These are phyloP conservation scores for Ophiocordyceps sinensis DNA, from an alignment of 2,329 filamentous ascomycete genomes.

Conservation along the genomic window DNA sequence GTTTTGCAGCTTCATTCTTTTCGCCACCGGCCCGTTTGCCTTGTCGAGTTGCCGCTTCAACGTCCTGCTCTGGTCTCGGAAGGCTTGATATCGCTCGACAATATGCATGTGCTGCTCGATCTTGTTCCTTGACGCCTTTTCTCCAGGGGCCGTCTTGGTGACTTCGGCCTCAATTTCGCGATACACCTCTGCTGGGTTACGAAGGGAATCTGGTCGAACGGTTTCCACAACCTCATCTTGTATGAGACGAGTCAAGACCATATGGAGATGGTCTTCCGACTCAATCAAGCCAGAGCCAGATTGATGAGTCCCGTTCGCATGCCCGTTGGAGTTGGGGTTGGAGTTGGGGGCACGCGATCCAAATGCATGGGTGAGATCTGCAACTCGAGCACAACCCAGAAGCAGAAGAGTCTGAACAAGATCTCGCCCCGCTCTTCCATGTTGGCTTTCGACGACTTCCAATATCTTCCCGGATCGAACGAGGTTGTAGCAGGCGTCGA, in stretches of 20 bases:
- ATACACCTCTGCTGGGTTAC: constrained; percentile 45
- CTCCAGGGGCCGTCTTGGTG: constrained; percentile 30
- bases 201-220: constrained; percentile 40
- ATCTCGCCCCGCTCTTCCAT: constrained; percentile 59
- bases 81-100: constrained; percentile 34
- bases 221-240: constrained; percentile 54
- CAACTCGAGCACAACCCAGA: constrained; percentile 62
- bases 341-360: constrained; percentile 19
- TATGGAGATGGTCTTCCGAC: constrained; percentile 32
- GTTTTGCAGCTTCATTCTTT: constrained; percentile 40
- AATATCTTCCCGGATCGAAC: constrained; percentile 71
- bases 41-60: constrained; percentile 37
- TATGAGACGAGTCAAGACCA: constrained; percentile 39
- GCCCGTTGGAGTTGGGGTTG: constrained; percentile 20
- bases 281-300: constrained; percentile 22
- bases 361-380: constrained; percentile 54
- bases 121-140: constrained; percentile 45
- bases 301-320: constrained; percentile 18
- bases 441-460: constrained; percentile 56
- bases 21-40: constrained; percentile 24
- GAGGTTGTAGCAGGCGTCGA: constrained; percentile 66
- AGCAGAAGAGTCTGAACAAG: constrained; percentile 63
- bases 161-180: constrained; percentile 50
- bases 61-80: constrained; percentile 35
- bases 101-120: constrained; percentile 45